Evolutionary conservation across 1,139 yeast species (phyloP).

Genomic region (Suhomyces terraborum): DNA sequence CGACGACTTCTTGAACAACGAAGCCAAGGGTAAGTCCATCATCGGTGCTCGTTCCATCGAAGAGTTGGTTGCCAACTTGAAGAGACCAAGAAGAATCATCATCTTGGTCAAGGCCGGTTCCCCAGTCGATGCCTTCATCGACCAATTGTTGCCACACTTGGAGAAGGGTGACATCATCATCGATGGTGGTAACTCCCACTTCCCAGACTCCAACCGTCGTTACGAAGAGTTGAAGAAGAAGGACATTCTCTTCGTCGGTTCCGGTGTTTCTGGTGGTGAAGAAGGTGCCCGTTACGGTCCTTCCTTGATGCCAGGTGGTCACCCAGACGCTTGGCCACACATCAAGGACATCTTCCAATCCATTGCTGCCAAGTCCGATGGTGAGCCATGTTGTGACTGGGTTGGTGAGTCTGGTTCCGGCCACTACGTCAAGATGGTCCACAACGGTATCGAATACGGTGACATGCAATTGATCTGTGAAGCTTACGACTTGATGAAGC

Average conservation of each 20-base stretch:
- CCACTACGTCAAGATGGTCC: slow-evolving; percentile 99
- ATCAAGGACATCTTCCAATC: slow-evolving; percentile 96
- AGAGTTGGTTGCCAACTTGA: slow-evolving; percentile 85
- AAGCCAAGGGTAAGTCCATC: slow-evolving; percentile 91
- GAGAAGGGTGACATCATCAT: slow-evolving; percentile 98
- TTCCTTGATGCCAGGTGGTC: slow-evolving; percentile 99
- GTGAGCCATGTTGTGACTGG: slow-evolving; percentile 99
- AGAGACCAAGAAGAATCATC: slow-evolving; percentile 96
- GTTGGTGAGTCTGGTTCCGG: slow-evolving; percentile 99
- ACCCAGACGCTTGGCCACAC: slow-evolving; percentile 97
- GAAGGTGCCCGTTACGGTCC: slow-evolving; percentile 99
- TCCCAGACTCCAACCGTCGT: slow-evolving; percentile 98
- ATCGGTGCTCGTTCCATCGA: slow-evolving; percentile 92
- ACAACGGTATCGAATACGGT: slow-evolving; percentile 99
- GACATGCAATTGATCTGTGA: slow-evolving; percentile 99
- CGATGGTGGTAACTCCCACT: slow-evolving; percentile 99
- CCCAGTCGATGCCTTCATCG: slow-evolving; percentile 91
- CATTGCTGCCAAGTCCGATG: slow-evolving; percentile 93
- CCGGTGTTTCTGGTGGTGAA: slow-evolving; percentile 99
- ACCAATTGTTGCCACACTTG: slow-evolving; percentile 83
- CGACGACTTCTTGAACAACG: slow-evolving; percentile 87
- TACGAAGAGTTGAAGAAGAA: slow-evolving; percentile 81
- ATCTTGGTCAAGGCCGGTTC: slow-evolving; percentile 94
- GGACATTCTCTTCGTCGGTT: slow-evolving; percentile 93
- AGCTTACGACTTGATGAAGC: slow-evolving; percentile 94